A percentile compares a stretch with the other conserved stretches of the same genome.
Conservation (phyloP, 768 basidiomycete genomes). For the Serendipita sp. region DNA sequence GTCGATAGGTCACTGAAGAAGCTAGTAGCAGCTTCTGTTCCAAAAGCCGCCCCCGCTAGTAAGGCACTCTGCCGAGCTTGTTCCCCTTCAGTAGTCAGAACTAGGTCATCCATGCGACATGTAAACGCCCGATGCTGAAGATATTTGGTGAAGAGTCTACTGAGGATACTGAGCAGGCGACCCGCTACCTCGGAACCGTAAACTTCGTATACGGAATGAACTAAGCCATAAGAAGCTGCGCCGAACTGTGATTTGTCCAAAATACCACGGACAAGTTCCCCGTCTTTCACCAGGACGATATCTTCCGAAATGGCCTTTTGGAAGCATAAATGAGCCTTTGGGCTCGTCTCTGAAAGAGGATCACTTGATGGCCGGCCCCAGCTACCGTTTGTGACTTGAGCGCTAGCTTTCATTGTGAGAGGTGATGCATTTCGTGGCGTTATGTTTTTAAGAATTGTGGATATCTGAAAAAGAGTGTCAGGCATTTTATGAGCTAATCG, state of each 20-base stretch:
- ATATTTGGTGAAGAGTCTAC: conserved; percentile 91
- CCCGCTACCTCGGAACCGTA: conserved; percentile 85
- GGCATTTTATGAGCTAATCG: background rate
- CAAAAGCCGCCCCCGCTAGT: conserved; percentile 47
- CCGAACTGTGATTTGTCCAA: conserved; percentile 97
- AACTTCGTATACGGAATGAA: conserved; percentile 91
- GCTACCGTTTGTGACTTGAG: conserved; percentile 74
- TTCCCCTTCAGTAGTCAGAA: conserved; percentile 73
- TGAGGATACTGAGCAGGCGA: conserved; percentile 78
- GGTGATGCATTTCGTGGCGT: conserved; percentile 66
- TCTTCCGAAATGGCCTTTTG: conserved; percentile 58
- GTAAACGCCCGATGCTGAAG: conserved; percentile 94
- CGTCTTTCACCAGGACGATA: conserved; percentile 77
- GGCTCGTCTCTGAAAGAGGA: background rate
- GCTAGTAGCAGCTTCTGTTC: conserved; percentile 77
- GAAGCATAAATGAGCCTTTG: conserved; percentile 23
- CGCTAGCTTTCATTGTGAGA: conserved; percentile 67
- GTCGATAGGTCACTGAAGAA: conserved; percentile 59
- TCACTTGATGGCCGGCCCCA: conserved; percentile 31
- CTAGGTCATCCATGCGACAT: conserved; percentile 96
- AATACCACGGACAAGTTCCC: conserved; percentile 83
- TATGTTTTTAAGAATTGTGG: conserved; percentile 83
- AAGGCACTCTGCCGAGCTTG: conserved; percentile 49
- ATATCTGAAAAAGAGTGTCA: conserved; percentile 40
- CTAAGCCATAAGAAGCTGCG: conserved; percentile 86